Base-by-base conservation (phyloP, 495 filamentous ascomycete species). In the Sabuloglossum arenarium region DNA sequence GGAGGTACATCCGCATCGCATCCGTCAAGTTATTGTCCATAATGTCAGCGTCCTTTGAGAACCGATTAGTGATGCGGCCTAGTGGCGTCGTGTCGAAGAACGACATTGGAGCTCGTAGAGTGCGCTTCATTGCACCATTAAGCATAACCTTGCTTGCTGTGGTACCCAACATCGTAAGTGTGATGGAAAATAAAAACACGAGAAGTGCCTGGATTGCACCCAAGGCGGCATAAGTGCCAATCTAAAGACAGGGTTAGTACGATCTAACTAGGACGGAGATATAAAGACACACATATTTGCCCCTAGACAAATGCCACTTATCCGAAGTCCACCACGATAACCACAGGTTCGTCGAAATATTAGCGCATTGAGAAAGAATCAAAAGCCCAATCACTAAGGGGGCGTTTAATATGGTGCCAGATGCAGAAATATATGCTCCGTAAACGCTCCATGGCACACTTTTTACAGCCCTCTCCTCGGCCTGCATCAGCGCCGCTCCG, bases 31-130 rank as follows among this genome's bases (percentile, higher is more conserved):
- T 88, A 65, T 94, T 96, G 66, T 98, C 91, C 88, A 98, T 93
- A 31, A 85, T 82, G 62, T 94, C 84, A 47, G 96, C 82, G 66
- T 98, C 91, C 62, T 89, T 87, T 3, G 88, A 90, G 69, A 98
- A 98, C 23, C 91, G 85, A 64, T 97, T 98, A 9, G 88, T 91
- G 64, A 98, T 95, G 25, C 91, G 81, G n/a, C 91, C 91, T 0
- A 96, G 71, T 0, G 91, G 91, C 0, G 91, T 98, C 0, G 90
- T 96, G 61, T 96, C 91, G 71, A 97, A 96, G 73, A 97, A 97
- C 3, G 82, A 82, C 88, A 97, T 94, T 0, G 91, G 91, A 0
- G 91, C 90, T 50, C 88, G 78, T 42, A 98, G 73, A 0, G 88
- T 85, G 45, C 82, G 78, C 11, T 68, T 75, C 70, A 96, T 84